Evolutionary conservation across 2,329 filamentous ascomycete species (phyloP).

Genomic region (Aspergillus eucalypticola): DNA sequence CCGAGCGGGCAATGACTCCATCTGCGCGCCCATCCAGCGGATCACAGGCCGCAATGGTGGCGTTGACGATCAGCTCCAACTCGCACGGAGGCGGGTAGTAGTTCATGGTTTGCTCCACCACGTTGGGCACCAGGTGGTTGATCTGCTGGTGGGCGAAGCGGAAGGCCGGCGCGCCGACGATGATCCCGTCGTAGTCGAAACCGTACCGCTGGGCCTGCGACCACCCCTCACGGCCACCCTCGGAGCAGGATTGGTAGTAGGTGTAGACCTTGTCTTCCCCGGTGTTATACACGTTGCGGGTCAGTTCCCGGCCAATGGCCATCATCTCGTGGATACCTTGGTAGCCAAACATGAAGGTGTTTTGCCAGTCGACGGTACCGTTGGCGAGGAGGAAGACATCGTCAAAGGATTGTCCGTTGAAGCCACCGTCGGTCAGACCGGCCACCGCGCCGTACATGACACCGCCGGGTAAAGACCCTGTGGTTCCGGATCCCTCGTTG

Average conservation of each 20-base stretch:
- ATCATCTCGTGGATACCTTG: constrained; percentile 55
- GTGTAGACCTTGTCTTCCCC: constrained; percentile 35
- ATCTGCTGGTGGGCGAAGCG: too few species aligned
- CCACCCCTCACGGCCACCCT: constrained; percentile 56
- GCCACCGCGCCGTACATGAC: constrained; percentile 45
- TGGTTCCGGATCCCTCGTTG: background rate
- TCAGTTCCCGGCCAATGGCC: constrained; percentile 48
- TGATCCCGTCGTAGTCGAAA: constrained; percentile 50
- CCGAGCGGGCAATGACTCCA: constrained; percentile 52
- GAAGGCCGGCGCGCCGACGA: constrained; percentile 40
- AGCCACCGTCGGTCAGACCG: constrained; percentile 48
- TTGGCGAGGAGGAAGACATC: constrained; percentile 45
- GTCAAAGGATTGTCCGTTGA: constrained; percentile 33
- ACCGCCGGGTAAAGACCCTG: constrained; percentile 34
- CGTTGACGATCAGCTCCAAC: constrained; percentile 53
- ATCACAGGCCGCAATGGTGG: constrained; percentile 56
- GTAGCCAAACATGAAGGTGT: constrained; percentile 44
- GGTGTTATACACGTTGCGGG: constrained; percentile 43
- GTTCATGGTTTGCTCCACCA: background rate
- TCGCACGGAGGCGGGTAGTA: constrained; percentile 33
- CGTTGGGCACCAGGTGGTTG: background rate
- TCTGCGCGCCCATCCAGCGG: constrained; percentile 54
- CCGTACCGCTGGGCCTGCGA: constrained; percentile 54
- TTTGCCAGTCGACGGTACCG: constrained; percentile 43
- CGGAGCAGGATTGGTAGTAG: constrained; percentile 58